Base-by-base conservation (phyloP, 192 early-diverging fungal genomes). In the Dissophora globulifera region DNA sequence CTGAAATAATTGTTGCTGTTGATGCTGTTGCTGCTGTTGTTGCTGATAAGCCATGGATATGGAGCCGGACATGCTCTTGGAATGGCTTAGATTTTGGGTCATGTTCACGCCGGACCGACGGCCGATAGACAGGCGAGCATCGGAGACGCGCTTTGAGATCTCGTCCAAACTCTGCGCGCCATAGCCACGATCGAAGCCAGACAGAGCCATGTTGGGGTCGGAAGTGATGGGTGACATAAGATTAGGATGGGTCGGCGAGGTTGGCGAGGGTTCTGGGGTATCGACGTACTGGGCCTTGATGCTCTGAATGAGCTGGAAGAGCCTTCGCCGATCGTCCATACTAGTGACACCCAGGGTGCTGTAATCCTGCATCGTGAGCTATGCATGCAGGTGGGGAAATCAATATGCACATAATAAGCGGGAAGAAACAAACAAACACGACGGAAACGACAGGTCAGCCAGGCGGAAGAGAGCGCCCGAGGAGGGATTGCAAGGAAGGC, bases 291-390 rank as follows among this genome's bases (percentile, higher is more conserved):
- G 62, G 23, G 67, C 46, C 43, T 74, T 80, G 62, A 80, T 68
- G 27, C 51, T 55, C 54, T 80, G 78, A 48, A 72, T 67, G 55
- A 83, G 60, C 47, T 84, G 83, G 55, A 88, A 88, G 29, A 87
- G 61, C 30, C 76, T 81, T 58, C 81, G 81, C 57, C 91, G 76
- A 58, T 89, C 87, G 32, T 86, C 80, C 72, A 86, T 85, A 20
- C 83, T 80, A 17, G 80, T 86, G 31, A 89, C 85, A 22, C 87
- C 87, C 31, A 89, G 50, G 29, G 69, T 69, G 30, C 70, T 80
- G 56, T 87, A 89, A 60, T 89, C 91, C 62, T 93, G 91, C 91
- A 95, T 93, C n/a, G 89, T 91, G 52, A 95, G 80, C 83, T 91
- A 79, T 58, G 68, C 54, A 23, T 62, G 16, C 45, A 60, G 13